Percentiles rank a stretch among this genome's conserved stretches.
Conservation (phyloP, 2,329 filamentous ascomycete species). For the Rutstroemia sydowiana region DNA sequence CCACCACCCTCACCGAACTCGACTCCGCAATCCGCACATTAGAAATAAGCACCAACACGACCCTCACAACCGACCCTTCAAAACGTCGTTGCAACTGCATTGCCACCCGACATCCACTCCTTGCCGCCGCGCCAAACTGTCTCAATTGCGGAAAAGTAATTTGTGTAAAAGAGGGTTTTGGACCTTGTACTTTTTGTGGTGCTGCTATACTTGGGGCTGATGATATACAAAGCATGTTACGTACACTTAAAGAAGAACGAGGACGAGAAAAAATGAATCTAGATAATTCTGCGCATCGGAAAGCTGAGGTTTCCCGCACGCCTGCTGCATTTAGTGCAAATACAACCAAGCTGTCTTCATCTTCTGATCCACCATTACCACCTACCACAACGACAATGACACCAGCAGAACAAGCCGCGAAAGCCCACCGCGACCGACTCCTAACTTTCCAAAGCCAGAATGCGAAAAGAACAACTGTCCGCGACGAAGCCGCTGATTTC, state of each 20-base stretch:
- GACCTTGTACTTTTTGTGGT: slow-evolving; percentile 88
- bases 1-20: slow-evolving; percentile 62
- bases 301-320: slow-evolving; percentile 55
- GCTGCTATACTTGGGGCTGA: slow-evolving; percentile 60
- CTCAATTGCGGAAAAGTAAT: slow-evolving; percentile 89
- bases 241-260: slow-evolving; percentile 74
- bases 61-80: slow-evolving; percentile 43
- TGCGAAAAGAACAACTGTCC: slow-evolving; percentile 58
- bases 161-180: slow-evolving; percentile 87
- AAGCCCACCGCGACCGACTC: slow-evolving; percentile 58
- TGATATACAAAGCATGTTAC: slow-evolving; percentile 81
- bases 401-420: slow-evolving; percentile 41
- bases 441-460: slow-evolving; percentile 64
- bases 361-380: too few relatives aligned
- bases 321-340: slow-evolving; percentile 53
- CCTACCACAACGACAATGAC: too few relatives aligned
- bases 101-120: slow-evolving; percentile 76
- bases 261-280: slow-evolving; percentile 79
- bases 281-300: slow-evolving; percentile 64
- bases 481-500: slow-evolving; percentile 62
- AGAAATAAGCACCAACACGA: slow-evolving; percentile 87
- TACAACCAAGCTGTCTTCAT: too few relatives aligned
- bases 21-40: slow-evolving; percentile 80
- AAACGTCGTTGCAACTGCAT: slow-evolving; percentile 79
- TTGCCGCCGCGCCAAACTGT: slow-evolving; percentile 90